phyloP scores from a whole-genome alignment of 208 protist species.

The Herpetomonas samuelpessoai region DNA sequence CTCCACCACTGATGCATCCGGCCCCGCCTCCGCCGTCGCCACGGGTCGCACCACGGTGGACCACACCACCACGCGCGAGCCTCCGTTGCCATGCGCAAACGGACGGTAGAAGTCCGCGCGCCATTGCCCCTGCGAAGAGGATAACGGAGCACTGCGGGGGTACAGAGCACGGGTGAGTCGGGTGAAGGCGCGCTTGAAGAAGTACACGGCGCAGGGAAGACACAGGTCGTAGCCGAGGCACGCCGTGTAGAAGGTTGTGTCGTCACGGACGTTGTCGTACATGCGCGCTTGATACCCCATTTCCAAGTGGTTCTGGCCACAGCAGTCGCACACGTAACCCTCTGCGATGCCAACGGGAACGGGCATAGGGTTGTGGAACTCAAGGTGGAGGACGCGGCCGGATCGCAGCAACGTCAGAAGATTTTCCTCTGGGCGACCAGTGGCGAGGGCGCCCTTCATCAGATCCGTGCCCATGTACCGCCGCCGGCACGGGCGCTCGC shows the following conservation, averaged over 20 bases:
- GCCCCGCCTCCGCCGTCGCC: neutral
- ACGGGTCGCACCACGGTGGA: neutral
- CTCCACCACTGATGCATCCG: neutral
- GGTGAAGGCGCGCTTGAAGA: conserved; percentile 1
- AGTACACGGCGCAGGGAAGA: conserved; percentile 3
- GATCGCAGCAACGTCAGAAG: neutral
- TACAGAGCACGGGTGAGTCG: conserved; percentile 1
- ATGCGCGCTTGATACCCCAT: neutral
- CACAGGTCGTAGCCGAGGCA: conserved; percentile 8
- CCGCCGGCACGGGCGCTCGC: neutral
- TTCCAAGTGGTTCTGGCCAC: neutral
- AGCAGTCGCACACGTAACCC: conserved; percentile 4
- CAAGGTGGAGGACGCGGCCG: neutral
- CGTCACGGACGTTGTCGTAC: conserved; percentile 2
- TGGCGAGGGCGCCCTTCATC: neutral
- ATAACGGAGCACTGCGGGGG: neutral
- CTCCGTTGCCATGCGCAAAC: neutral
- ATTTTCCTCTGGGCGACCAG: neutral
- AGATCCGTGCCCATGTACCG: neutral
- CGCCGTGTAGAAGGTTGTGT: neutral
- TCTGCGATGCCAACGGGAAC: neutral
- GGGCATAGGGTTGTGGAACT: conserved; percentile 1
- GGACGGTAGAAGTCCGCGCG: neutral
- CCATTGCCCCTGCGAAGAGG: too few species aligned
- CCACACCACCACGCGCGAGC: conserved; percentile 1